These are phyloP conservation scores for Acorus calamus DNA, from an alignment of 106 monocot species.

Conservation along the genomic window DNA sequence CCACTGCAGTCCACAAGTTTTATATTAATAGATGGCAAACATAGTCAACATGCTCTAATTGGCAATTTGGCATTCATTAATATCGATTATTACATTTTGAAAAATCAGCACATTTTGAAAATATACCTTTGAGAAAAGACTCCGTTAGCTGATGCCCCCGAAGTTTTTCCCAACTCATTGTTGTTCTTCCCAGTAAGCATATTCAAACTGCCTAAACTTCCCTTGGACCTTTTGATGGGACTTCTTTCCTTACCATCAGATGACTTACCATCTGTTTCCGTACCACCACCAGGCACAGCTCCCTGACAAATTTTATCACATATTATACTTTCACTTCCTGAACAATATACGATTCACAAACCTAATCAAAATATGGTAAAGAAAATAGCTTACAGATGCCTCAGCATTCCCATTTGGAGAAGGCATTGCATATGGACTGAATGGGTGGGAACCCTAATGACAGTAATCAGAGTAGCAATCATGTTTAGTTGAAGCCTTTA, in stretches of 20 bases:
- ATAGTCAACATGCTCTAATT: too few relatives aligned
- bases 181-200: slow-evolving; percentile 75
- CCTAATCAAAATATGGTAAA: background rate
- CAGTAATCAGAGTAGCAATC: background rate
- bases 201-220: slow-evolving; percentile 90
- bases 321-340: too few relatives aligned
- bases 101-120: background rate
- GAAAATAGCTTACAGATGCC: slow-evolving; percentile 49
- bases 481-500: too few relatives aligned
- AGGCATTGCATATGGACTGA: slow-evolving; percentile 65
- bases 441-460: slow-evolving; percentile 70
- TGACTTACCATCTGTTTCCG: slow-evolving; percentile 54
- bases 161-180: slow-evolving; percentile 58
- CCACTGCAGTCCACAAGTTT: slow-evolving; percentile 24
- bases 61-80: too few relatives aligned
- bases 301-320: slow-evolving; percentile 20
- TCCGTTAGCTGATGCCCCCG: slow-evolving; percentile 68
- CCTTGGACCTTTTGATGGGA: slow-evolving; percentile 64
- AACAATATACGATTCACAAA: too few relatives aligned
- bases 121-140: slow-evolving; percentile 63
- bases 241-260: slow-evolving; percentile 78
- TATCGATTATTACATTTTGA: too few relatives aligned
- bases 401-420: slow-evolving; percentile 71
- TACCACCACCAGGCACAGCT: slow-evolving; percentile 20
- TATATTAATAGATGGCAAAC: too few relatives aligned